phyloP scores from a whole-genome alignment of 208 protist species.

The Strigomonas oncopelti region DNA sequence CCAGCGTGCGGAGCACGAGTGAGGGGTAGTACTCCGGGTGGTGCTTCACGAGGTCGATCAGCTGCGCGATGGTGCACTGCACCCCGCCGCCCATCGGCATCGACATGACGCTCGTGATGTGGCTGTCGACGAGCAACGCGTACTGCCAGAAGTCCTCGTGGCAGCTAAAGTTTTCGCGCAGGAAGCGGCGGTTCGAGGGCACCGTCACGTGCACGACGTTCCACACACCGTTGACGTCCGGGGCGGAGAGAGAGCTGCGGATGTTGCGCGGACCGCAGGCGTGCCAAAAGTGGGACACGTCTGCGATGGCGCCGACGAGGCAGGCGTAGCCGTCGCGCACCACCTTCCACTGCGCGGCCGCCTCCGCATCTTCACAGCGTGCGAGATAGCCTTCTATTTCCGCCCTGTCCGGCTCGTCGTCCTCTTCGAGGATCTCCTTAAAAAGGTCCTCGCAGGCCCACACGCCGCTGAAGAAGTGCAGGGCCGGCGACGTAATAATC shows the following conservation, averaged over 20 bases:
- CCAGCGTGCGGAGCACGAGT: constrained; percentile 55
- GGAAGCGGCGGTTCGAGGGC: constrained; percentile 54
- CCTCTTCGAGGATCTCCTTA: constrained; percentile 34
- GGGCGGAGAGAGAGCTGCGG: constrained; percentile 19
- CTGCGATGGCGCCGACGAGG: constrained; percentile 67
- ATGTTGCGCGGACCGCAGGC: neutral
- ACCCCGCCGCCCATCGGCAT: constrained; percentile 12
- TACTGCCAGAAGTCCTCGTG: constrained; percentile 75
- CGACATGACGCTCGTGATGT: constrained; percentile 58
- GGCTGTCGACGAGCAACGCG: constrained; percentile 66
- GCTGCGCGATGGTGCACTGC: constrained; percentile 53
- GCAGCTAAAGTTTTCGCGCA: constrained; percentile 40
- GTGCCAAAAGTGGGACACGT: constrained; percentile 51
- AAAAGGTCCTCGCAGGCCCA: constrained; percentile 47
- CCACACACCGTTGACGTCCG: constrained; percentile 20
- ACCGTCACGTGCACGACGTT: constrained; percentile 28
- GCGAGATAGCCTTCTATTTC: constrained; percentile 7
- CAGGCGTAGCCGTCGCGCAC: constrained; percentile 29
- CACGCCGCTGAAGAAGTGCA: constrained; percentile 56
- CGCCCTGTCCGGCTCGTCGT: constrained; percentile 3
- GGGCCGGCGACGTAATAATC: constrained; percentile 36
- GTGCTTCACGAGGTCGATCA: constrained; percentile 51
- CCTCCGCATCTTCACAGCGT: constrained; percentile 8
- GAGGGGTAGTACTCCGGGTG: constrained; percentile 68
- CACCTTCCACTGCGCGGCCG: constrained; percentile 3